phyloP scores from a whole-genome alignment of 768 basidiomycete genomes.

The Panaeolus papilionaceus region DNA sequence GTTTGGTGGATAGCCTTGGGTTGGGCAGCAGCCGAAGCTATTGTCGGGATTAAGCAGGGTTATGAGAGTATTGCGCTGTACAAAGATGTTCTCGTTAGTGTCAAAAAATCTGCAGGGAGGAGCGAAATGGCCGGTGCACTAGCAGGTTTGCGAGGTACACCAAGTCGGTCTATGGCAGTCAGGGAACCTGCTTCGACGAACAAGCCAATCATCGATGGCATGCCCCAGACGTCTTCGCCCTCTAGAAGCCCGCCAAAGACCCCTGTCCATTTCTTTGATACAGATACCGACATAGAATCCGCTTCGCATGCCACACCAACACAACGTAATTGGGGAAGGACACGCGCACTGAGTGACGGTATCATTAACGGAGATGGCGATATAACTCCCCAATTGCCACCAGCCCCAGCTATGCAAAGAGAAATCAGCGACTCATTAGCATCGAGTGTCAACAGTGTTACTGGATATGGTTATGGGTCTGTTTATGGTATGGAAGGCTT shows the following conservation, averaged over 20 bases:
- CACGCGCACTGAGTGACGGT: not conserved
- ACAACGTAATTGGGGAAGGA: constrained; percentile 20
- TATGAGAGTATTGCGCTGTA: constrained; percentile 74
- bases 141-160: constrained; percentile 5
- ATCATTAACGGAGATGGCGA: not conserved
- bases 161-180: not conserved
- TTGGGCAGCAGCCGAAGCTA: constrained; percentile 74
- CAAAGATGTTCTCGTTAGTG: constrained; percentile 65
- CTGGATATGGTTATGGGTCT: constrained; percentile 8
- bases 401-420: not conserved
- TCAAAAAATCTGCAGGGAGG: constrained; percentile 22
- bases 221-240: not conserved
- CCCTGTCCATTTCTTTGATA: not conserved
- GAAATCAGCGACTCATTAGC: constrained; percentile 5
- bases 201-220: not conserved
- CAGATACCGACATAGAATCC: not conserved
- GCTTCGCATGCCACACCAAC: constrained; percentile 22
- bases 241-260: not conserved
- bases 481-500: constrained; percentile 8
- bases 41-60: constrained; percentile 70
- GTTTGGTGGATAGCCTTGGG: constrained; percentile 84
- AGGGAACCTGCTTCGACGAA: not conserved
- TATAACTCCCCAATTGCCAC: not conserved
- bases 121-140: constrained; percentile 1
- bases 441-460: not conserved